phyloP scores from a whole-genome alignment of 768 basidiomycete genomes.

The Tulasnella sp. region DNA sequence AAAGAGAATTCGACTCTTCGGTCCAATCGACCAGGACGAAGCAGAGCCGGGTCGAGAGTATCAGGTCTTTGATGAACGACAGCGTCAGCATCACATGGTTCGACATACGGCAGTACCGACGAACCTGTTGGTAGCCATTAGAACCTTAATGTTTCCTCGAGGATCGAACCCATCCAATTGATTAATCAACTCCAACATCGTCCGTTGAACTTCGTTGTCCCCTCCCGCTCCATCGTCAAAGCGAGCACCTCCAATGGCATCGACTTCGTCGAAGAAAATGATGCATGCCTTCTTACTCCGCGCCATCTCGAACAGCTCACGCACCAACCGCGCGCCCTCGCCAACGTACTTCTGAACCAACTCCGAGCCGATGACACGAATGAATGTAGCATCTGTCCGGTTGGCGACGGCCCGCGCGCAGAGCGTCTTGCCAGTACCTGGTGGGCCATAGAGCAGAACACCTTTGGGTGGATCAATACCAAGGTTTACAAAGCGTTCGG shows the following conservation, averaged over 20 bases:
- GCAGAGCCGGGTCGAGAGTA: conserved; percentile 90
- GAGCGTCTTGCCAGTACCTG: conserved; percentile 96
- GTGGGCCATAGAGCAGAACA: conserved; percentile 88
- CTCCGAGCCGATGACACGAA: conserved; percentile 97
- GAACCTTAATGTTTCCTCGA: conserved; percentile 97
- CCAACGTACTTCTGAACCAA: conserved; percentile 99
- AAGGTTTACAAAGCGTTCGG: conserved; percentile 95
- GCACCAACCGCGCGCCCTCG: conserved; percentile 97
- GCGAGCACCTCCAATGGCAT: conserved; percentile 94
- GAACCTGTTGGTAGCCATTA: conserved; percentile 97
- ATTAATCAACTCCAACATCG: conserved; percentile 98
- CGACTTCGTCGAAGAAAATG: conserved; percentile 98
- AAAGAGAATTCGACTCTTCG: conserved; percentile 93
- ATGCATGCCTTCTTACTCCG: conserved; percentile 98
- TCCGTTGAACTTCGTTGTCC: conserved; percentile 97
- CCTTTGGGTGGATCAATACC: conserved; percentile 99
- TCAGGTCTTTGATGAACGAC: conserved; percentile 51
- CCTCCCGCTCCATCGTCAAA: conserved; percentile 98
- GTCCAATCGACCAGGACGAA: conserved; percentile 92
- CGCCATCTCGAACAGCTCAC: conserved; percentile 98
- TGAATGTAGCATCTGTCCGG: conserved; percentile 96
- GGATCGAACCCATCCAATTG: conserved; percentile 98
- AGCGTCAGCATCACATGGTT: too few species aligned
- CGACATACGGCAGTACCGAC: conserved; percentile 21
- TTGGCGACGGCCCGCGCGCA: conserved; percentile 98